A percentile compares a stretch with the other conserved stretches of the same genome.
These are phyloP conservation scores for Ceratocystis papillata DNA, from an alignment of 2,329 filamentous ascomycete genomes.

Conservation along the genomic window DNA sequence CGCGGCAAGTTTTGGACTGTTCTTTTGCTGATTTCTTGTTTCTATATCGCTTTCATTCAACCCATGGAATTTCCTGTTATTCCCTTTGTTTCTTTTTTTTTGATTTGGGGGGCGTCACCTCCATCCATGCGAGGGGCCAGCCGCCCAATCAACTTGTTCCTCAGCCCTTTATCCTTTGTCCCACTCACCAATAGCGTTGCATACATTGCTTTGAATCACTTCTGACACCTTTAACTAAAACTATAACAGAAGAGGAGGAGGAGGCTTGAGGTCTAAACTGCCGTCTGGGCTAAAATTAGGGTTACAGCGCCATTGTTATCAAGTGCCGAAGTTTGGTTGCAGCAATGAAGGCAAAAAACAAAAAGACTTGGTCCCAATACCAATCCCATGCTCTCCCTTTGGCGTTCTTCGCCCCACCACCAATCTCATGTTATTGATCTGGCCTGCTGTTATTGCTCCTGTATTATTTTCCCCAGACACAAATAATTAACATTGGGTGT, in stretches of 20 bases:
- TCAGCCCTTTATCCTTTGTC: neutral
- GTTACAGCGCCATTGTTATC: neutral
- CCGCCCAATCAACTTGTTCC: too few species aligned
- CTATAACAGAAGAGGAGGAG: too few species aligned
- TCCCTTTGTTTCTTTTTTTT: neutral
- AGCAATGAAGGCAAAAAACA: neutral
- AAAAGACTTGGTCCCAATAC: neutral
- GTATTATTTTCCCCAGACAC: neutral
- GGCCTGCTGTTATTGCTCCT: neutral
- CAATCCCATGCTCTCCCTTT: neutral
- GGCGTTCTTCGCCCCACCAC: neutral
- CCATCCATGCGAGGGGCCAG: too few species aligned
- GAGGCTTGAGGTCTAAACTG: neutral
- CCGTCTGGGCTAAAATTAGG: neutral
- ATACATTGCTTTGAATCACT: neutral
- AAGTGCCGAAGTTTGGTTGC: neutral
- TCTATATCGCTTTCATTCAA: neutral
- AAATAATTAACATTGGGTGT: neutral
- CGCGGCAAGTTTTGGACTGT: neutral
- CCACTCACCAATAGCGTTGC: neutral
- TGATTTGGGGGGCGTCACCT: neutral
- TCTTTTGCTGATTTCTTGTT: neutral
- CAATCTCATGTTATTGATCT: neutral
- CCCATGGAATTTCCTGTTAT: neutral
- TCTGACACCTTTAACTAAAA: neutral